These are phyloP conservation scores for Alternaria ethzedia DNA, from an alignment of 2,329 filamentous ascomycete species.

Conservation along the genomic window DNA sequence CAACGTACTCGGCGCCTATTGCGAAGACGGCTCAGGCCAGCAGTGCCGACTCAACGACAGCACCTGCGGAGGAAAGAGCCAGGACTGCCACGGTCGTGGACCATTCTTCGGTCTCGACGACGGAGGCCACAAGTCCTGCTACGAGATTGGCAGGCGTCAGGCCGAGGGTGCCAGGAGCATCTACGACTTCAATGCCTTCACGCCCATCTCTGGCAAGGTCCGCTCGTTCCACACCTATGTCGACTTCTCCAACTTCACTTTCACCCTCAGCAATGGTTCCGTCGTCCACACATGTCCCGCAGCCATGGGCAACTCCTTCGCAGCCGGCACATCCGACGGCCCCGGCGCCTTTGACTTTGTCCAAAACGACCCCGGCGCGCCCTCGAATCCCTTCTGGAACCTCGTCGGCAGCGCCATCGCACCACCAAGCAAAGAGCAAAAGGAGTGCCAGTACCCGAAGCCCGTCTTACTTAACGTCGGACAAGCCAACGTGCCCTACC, in stretches of 20 bases:
- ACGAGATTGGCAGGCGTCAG: slow-evolving; percentile 77
- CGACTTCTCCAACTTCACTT: slow-evolving; percentile 78
- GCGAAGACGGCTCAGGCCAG: slow-evolving; percentile 76
- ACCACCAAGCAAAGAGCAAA: slow-evolving; percentile 71
- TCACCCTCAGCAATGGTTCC: slow-evolving; percentile 75
- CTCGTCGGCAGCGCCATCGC: slow-evolving; percentile 76
- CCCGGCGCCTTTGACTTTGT: slow-evolving; percentile 93
- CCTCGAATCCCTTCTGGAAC: slow-evolving; percentile 80
- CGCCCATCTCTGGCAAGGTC: slow-evolving; percentile 67
- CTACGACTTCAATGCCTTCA: slow-evolving; percentile 60
- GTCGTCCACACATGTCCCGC: slow-evolving; percentile 79
- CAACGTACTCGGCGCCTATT: slow-evolving; percentile 86
- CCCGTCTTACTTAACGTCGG: slow-evolving; percentile 89
- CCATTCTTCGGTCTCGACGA: slow-evolving; percentile 72
- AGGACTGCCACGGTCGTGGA: slow-evolving; percentile 76
- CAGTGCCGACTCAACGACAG: slow-evolving; percentile 80
- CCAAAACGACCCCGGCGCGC: slow-evolving; percentile 78
- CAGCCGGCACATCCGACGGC: slow-evolving; percentile 89
- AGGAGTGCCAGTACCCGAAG: slow-evolving; percentile 78
- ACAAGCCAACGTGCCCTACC: slow-evolving; percentile 76
- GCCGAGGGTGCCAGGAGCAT: slow-evolving; percentile 65
- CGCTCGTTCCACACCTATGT: slow-evolving; percentile 86
- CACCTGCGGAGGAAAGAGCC: slow-evolving; percentile 76
- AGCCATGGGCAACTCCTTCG: slow-evolving; percentile 89
- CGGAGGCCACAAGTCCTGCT: slow-evolving; percentile 70